phyloP scores from a whole-genome alignment of 139 green algal species.

The Pedinophyceae sp. region DNA sequence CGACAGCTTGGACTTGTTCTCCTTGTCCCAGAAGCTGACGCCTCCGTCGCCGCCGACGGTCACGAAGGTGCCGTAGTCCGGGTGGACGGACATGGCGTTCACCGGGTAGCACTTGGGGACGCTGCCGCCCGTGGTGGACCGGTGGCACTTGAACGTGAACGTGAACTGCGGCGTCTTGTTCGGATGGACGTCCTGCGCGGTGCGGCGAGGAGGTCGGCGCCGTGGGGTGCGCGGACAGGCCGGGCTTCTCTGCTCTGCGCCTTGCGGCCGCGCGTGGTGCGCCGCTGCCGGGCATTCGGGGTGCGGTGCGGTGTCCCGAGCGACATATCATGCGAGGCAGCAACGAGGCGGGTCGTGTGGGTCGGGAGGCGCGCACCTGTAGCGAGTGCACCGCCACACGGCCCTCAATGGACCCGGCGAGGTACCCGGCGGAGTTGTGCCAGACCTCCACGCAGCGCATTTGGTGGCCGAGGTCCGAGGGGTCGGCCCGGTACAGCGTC shows the following conservation, averaged over 20 bases:
- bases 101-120: background rate
- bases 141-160: constrained; percentile 9
- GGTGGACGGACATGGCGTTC: constrained; percentile 3
- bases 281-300: too few species aligned
- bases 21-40: constrained; percentile 7
- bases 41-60: constrained; percentile 1
- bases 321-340: too few species aligned
- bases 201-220: too few species aligned
- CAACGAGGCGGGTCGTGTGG: too few species aligned
- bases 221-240: too few species aligned
- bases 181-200: background rate
- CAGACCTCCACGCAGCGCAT: constrained; percentile 1
- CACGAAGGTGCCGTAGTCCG: constrained; percentile 1
- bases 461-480: background rate
- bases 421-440: background rate
- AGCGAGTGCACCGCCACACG: background rate
- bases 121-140: background rate
- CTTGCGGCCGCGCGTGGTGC: too few species aligned
- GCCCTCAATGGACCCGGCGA: constrained; percentile 3
- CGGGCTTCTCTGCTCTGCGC: too few species aligned
- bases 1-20: constrained; percentile 2
- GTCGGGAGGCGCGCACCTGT: too few species aligned
- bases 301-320: too few species aligned
- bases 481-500: background rate
- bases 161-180: background rate